Percentiles rank a stretch among this genome's conserved stretches.
Evolutionary conservation across 495 filamentous ascomycete genomes (phyloP).

Genomic region (Penicillium argentinense): DNA sequence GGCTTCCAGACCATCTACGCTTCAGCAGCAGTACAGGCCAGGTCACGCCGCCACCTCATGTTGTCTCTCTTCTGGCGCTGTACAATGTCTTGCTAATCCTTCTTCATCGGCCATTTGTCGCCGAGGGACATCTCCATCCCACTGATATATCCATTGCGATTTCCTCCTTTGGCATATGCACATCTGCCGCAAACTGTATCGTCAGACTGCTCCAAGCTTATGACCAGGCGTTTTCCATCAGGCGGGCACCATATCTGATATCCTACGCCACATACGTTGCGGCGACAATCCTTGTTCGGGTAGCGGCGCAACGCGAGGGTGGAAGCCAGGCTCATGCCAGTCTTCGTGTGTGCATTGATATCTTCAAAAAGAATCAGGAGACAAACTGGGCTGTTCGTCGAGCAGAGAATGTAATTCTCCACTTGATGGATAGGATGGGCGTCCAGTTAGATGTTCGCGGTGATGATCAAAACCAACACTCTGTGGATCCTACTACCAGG

Average conservation of each 20-base stretch:
- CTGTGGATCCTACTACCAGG: neutral
- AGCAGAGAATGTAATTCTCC: slow-evolving; percentile 29
- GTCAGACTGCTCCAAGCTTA: slow-evolving; percentile 22
- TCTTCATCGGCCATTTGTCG: slow-evolving; percentile 28
- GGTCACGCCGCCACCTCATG: slow-evolving; percentile 14
- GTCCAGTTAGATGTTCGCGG: slow-evolving; percentile 15
- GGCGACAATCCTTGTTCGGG: slow-evolving; percentile 37
- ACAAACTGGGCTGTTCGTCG: slow-evolving; percentile 34
- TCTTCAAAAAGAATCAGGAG: slow-evolving; percentile 31
- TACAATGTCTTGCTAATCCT: slow-evolving; percentile 25
- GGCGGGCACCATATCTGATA: slow-evolving; percentile 34
- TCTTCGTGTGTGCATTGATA: slow-evolving; percentile 25
- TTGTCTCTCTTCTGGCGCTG: slow-evolving; percentile 19
- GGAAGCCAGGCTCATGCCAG: slow-evolving; percentile 29
- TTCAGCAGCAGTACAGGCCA: slow-evolving; percentile 11
- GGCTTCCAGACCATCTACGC: slow-evolving; percentile 19
- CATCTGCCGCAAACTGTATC: slow-evolving; percentile 23
- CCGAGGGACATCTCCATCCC: slow-evolving; percentile 27
- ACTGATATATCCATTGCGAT: slow-evolving; percentile 21
- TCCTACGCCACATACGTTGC: slow-evolving; percentile 41
- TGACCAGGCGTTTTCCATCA: slow-evolving; percentile 26
- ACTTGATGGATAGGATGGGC: slow-evolving; percentile 35
- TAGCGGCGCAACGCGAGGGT: slow-evolving; percentile 30
- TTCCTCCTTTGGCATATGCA: slow-evolving; percentile 23
- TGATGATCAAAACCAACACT: neutral